Percentiles rank a stretch among this genome's conserved stretches.
phyloP scores from a whole-genome alignment of 2,329 filamentous ascomycete species.

The Aureobasidium melanogenum region DNA sequence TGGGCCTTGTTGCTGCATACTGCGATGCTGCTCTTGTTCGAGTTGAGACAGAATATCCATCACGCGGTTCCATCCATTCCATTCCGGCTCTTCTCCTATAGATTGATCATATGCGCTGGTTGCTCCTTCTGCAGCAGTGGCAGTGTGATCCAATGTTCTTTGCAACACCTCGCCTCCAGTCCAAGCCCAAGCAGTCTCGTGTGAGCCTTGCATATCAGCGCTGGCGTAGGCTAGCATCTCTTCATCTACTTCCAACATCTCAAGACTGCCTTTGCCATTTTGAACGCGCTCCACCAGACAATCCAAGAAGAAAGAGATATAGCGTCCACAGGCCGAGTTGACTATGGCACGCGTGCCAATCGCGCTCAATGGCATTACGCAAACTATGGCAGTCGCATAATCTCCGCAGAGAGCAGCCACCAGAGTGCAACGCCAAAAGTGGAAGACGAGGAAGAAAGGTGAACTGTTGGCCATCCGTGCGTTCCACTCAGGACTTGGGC shows the following conservation, averaged over 20 bases:
- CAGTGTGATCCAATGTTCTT: constrained; percentile 13
- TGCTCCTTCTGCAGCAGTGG: constrained; percentile 12
- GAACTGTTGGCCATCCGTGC: constrained; percentile 56
- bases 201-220: constrained; percentile 74
- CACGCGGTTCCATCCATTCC: constrained; percentile 73
- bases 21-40: constrained; percentile 32
- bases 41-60: constrained; percentile 55
- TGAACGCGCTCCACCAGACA: constrained; percentile 51
- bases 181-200: constrained; percentile 79
- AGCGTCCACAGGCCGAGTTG: constrained; percentile 70
- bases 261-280: constrained; percentile 29
- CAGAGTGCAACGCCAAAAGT: constrained; percentile 79
- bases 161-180: constrained; percentile 35
- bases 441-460: constrained; percentile 66
- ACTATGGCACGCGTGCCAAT: constrained; percentile 65
- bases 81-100: constrained; percentile 48
- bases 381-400: constrained; percentile 62
- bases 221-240: constrained; percentile 82
- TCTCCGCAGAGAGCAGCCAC: constrained; percentile 69
- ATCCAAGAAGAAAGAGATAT: constrained; percentile 71
- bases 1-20: constrained; percentile 1
- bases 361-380: constrained; percentile 60
- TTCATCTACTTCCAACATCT: constrained; percentile 58
- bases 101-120: neutral
- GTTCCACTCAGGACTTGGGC: constrained; percentile 37